A percentile compares a stretch with the other conserved stretches of the same genome.
Evolutionary conservation across 495 filamentous ascomycete genomes (phyloP).

Genomic region (Darksidea phi): DNA sequence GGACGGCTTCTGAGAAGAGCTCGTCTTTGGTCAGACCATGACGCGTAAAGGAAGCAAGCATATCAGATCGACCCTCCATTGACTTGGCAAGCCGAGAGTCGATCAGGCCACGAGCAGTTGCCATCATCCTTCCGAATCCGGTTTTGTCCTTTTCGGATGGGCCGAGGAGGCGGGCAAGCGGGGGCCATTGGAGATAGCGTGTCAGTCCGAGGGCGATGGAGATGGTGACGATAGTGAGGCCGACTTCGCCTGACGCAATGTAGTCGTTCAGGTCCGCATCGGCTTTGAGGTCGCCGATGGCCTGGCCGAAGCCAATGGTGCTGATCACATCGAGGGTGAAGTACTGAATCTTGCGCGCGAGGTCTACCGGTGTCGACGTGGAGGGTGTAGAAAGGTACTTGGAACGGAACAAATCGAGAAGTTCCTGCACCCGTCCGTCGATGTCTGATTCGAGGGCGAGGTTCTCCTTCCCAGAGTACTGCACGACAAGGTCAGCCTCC

Average conservation of each 20-base stretch:
- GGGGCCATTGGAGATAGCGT: neutral
- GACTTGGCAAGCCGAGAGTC: neutral
- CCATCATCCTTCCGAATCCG: constrained; percentile 43
- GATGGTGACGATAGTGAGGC: constrained; percentile 32
- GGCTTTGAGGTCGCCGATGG: constrained; percentile 44
- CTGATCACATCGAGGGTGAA: constrained; percentile 50
- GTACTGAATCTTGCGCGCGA: constrained; percentile 45
- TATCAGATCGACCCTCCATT: constrained; percentile 38
- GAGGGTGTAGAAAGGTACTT: constrained; percentile 39
- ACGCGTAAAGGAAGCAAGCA: constrained; percentile 45
- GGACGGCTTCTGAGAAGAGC: constrained; percentile 38
- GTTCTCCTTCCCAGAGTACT: constrained; percentile 37
- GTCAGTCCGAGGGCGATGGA: constrained; percentile 8
- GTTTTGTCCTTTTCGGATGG: constrained; percentile 41
- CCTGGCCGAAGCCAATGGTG: constrained; percentile 45
- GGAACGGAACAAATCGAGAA: constrained; percentile 29
- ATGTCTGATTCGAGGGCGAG: constrained; percentile 29
- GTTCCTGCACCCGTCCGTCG: constrained; percentile 27
- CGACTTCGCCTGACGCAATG: constrained; percentile 43
- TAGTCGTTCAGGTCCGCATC: constrained; percentile 53
- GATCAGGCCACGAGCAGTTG: neutral
- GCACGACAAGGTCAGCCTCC: too few species aligned
- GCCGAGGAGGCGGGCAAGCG: constrained; percentile 18
- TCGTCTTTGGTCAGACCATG: constrained; percentile 43
- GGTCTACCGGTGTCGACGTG: constrained; percentile 41